phyloP scores from a whole-genome alignment of 306 rosid species.

The Rosa persica region DNA sequence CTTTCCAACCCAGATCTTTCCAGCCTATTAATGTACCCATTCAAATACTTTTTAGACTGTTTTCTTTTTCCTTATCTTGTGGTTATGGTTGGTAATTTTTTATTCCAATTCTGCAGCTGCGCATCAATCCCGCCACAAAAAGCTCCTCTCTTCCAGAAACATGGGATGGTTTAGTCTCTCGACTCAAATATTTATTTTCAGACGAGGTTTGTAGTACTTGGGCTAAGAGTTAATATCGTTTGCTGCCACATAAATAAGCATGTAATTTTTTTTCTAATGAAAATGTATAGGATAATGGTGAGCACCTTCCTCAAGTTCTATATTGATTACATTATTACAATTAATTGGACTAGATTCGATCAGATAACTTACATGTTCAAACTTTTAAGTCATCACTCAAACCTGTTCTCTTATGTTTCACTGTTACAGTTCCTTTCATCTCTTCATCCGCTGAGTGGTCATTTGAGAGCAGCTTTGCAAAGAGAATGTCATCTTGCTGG shows the following conservation, averaged over 20 bases:
- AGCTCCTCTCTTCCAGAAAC: conserved; percentile 61
- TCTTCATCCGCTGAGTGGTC: conserved; percentile 83
- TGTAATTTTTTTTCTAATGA: conserved; percentile 1
- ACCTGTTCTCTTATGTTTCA: conserved; percentile 32
- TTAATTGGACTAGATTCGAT: conserved; percentile 3
- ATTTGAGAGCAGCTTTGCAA: conserved; percentile 66
- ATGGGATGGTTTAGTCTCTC: conserved; percentile 51
- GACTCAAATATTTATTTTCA: conserved; percentile 58
- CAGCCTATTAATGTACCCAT: not conserved
- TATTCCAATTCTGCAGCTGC: conserved; percentile 57
- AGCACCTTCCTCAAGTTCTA: not conserved
- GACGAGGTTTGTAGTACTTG: conserved; percentile 57
- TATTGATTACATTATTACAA: not conserved
- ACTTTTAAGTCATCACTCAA: conserved; percentile 7
- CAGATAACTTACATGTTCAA: not conserved
- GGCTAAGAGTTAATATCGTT: not conserved
- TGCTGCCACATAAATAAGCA: conserved; percentile 5
- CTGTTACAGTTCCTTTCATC: conserved; percentile 63
- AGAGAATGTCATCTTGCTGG: conserved; percentile 67
- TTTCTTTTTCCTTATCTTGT: not conserved
- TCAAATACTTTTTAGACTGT: not conserved
- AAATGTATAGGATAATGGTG: not conserved
- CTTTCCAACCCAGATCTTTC: not conserved
- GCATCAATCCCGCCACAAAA: conserved; percentile 37
- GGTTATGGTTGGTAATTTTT: conserved; percentile 11